phyloP scores from a whole-genome alignment of 2,329 filamentous ascomycete species.

The Hypoxylon sp. region DNA sequence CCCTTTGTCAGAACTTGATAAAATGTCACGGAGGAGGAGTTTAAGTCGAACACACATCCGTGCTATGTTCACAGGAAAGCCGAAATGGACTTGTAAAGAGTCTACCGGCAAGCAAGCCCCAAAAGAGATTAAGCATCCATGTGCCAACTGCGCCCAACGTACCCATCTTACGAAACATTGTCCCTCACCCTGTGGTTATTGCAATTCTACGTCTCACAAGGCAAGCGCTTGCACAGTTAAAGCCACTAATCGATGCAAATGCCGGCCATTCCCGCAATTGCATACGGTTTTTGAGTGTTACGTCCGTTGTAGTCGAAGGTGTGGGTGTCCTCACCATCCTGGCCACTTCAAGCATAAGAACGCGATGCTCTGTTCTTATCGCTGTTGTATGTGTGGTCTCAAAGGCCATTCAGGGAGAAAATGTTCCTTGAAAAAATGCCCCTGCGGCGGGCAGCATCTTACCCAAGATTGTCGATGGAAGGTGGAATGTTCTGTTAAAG shows the following conservation, averaged over 20 bases:
- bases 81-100: slow-evolving; percentile 42
- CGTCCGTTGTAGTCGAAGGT: slow-evolving; percentile 55
- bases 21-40: slow-evolving; percentile 54
- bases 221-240: slow-evolving; percentile 53
- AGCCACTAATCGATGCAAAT: slow-evolving; percentile 57
- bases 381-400: slow-evolving; percentile 62
- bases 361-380: slow-evolving; percentile 56
- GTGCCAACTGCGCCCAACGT: slow-evolving; percentile 53
- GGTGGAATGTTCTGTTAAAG: slow-evolving; percentile 53
- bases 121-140: slow-evolving; percentile 33
- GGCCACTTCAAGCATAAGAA: slow-evolving; percentile 54
- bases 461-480: slow-evolving; percentile 60
- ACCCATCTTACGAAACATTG: slow-evolving; percentile 51
- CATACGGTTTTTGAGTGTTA: slow-evolving; percentile 55
- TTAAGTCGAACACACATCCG: slow-evolving; percentile 56
- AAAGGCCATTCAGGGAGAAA: slow-evolving; percentile 56
- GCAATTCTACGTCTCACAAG: slow-evolving; percentile 52
- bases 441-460: slow-evolving; percentile 57
- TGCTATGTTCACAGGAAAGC: slow-evolving; percentile 54
- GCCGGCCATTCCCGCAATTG: slow-evolving; percentile 57
- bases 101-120: not conserved
- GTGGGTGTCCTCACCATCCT: slow-evolving; percentile 48
- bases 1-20: slow-evolving; percentile 52
- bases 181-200: slow-evolving; percentile 54
- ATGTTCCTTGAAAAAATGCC: slow-evolving; percentile 55